phyloP scores from a whole-genome alignment of 2,329 filamentous ascomycete genomes.

The Fusarium annulatum region DNA sequence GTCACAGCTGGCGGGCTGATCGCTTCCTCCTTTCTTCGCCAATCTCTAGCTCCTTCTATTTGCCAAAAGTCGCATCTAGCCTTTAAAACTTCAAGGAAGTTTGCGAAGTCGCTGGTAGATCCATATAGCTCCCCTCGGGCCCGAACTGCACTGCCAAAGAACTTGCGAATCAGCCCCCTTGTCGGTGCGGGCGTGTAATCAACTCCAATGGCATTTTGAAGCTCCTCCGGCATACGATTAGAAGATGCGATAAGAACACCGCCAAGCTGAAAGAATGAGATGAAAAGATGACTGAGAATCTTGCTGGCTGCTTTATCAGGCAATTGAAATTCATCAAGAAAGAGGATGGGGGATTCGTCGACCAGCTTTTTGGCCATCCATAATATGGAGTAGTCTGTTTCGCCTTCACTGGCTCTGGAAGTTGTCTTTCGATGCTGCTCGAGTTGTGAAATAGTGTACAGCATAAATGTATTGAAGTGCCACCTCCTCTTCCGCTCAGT shows the following conservation, averaged over 20 bases:
- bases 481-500: conserved; percentile 78
- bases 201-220: conserved; percentile 78
- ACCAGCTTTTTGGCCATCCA: conserved; percentile 82
- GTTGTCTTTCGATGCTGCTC: conserved; percentile 68
- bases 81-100: conserved; percentile 80
- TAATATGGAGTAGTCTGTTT: conserved; percentile 72
- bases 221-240: conserved; percentile 85
- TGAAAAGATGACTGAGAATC: conserved; percentile 82
- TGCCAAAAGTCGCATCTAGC: conserved; percentile 86
- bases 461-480: conserved; percentile 90
- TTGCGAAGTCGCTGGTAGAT: conserved; percentile 76
- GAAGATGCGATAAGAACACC: conserved; percentile 84
- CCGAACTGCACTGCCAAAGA: conserved; percentile 55
- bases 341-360: conserved; percentile 78
- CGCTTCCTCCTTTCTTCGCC: conserved; percentile 66
- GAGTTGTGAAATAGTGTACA: conserved; percentile 78
- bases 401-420: conserved; percentile 22
- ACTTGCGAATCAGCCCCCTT: conserved; percentile 62
- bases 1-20: conserved; percentile 10
- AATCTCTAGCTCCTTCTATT: conserved; percentile 81
- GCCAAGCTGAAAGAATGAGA: conserved; percentile 83
- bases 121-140: conserved; percentile 64
- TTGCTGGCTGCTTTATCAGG: conserved; percentile 82
- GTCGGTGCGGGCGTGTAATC: conserved; percentile 70
- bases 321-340: conserved; percentile 86